Evolutionary conservation across 768 basidiomycete species (phyloP).

Genomic region (Suillus tomentosus): DNA sequence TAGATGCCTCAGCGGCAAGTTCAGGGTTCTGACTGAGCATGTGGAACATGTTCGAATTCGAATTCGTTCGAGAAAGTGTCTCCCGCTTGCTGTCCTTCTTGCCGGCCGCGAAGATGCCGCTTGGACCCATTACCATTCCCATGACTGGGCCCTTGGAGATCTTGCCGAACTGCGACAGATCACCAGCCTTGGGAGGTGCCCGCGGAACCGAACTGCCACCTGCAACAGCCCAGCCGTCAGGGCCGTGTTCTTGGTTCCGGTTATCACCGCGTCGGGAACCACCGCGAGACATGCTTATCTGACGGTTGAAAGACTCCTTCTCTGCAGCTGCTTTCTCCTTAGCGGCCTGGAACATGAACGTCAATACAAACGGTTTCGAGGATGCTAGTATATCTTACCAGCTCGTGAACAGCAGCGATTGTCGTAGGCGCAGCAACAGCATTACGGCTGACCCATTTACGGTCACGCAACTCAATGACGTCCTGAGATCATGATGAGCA

Average conservation of each 20-base stretch:
- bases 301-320: slow-evolving; percentile 61
- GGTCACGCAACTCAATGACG: slow-evolving; percentile 83
- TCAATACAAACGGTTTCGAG: background rate
- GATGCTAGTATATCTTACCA: slow-evolving; percentile 13
- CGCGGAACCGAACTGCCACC: slow-evolving; percentile 54
- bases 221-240: slow-evolving; percentile 88
- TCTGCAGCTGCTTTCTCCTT: slow-evolving; percentile 75
- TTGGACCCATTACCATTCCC: slow-evolving; percentile 70
- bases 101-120: slow-evolving; percentile 75
- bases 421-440: slow-evolving; percentile 79
- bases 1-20: slow-evolving; percentile 50
- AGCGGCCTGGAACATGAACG: slow-evolving; percentile 55
- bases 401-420: slow-evolving; percentile 86
- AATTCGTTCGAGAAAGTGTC: slow-evolving; percentile 77
- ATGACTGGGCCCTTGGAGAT: slow-evolving; percentile 70
- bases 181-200: slow-evolving; percentile 77
- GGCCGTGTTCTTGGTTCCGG: slow-evolving; percentile 60
- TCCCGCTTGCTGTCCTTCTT: slow-evolving; percentile 74
- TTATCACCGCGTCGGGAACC: slow-evolving; percentile 88
- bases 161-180: slow-evolving; percentile 88
- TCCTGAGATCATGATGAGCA: slow-evolving; percentile 56
- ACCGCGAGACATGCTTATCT: slow-evolving; percentile 82
- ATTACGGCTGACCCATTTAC: slow-evolving; percentile 79
- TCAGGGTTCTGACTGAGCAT: slow-evolving; percentile 72
- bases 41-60: slow-evolving; percentile 85